Base-by-base conservation (phyloP, 2,329 filamentous ascomycete species). In the Pseudogymnoascus sp. region DNA sequence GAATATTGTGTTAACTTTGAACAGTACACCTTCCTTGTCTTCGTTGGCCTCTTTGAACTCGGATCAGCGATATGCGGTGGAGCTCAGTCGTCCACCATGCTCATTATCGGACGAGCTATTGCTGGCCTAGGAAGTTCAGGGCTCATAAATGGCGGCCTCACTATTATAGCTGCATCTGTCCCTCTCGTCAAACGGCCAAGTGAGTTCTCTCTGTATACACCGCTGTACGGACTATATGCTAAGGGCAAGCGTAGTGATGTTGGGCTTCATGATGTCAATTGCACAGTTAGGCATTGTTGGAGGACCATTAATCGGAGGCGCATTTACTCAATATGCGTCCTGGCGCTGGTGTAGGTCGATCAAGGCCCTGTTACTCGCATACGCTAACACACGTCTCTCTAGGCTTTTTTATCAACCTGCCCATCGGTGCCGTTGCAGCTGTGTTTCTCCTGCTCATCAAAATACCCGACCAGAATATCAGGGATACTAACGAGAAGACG, bases 81-180 rank as follows among this genome's bases (percentile, higher is more conserved):
- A 61, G 77, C 82, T 0, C 72, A 68, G 0, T 79, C 74, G 11
- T 81, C 79, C 0, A 66, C 71, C 0, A 80, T 80, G 74, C 76
- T 85, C 59, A 84, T 85, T 60, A 68, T 79, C 4, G 81, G 82
- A 2, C 76, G 82, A 5, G 79, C 79, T 2, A 71, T 85, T 2
- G 79, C 82, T 0, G 83, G 83, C 0, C 64, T 79, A 0, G 83
- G 83, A 1, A 74, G 75, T 1, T 76, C 81, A 0, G 83, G 78
- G 0, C 64, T 84, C 2, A 74, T 77, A 63, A 81, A 77, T 13
- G 82, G 82, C 0, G 73, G 73, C 2, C 70, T 84, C 66, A 82
- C 75, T 5, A 81, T 84, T 35, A 73, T 83, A 50, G 75, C 75
- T 73, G 60, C 66, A 73, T 67, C 39, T 66, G 68, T 13, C 60